These are phyloP conservation scores for Hirsutella thompsonii DNA, from an alignment of 2,329 filamentous ascomycete species.

Conservation along the genomic window DNA sequence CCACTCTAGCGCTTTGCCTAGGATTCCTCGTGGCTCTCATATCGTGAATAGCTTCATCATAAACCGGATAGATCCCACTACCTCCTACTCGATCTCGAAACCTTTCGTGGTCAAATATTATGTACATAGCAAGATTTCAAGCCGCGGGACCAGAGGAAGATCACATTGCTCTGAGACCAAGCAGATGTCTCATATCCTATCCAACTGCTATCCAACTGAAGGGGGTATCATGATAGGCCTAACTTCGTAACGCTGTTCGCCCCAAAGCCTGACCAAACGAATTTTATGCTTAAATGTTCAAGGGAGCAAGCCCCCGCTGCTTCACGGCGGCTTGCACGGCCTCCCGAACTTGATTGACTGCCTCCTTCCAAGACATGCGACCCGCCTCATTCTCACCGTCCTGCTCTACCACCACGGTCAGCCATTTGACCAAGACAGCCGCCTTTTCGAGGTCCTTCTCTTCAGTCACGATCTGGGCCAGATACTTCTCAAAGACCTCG, in stretches of 20 bases:
- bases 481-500: slow-evolving; percentile 57
- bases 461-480: slow-evolving; percentile 57
- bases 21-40: not conserved
- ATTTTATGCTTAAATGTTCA: slow-evolving; percentile 22
- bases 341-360: slow-evolving; percentile 29
- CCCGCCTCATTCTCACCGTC: slow-evolving; percentile 23
- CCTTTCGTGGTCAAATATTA: too few species aligned
- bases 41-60: not conserved
- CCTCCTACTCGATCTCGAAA: too few species aligned
- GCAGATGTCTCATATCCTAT: too few species aligned
- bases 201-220: not conserved
- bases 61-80: not conserved
- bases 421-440: slow-evolving; percentile 55
- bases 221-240: not conserved
- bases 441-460: slow-evolving; percentile 72
- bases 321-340: slow-evolving; percentile 42
- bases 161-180: too few species aligned
- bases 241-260: not conserved
- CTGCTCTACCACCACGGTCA: slow-evolving; percentile 42
- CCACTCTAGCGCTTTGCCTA: not conserved
- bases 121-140: too few species aligned
- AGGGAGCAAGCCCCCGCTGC: slow-evolving; percentile 40
- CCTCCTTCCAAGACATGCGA: slow-evolving; percentile 31
- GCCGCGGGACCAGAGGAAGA: too few species aligned
- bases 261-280: too few species aligned